phyloP scores from a whole-genome alignment of 78 protist genomes.

The Cavenderia fasciculata region DNA sequence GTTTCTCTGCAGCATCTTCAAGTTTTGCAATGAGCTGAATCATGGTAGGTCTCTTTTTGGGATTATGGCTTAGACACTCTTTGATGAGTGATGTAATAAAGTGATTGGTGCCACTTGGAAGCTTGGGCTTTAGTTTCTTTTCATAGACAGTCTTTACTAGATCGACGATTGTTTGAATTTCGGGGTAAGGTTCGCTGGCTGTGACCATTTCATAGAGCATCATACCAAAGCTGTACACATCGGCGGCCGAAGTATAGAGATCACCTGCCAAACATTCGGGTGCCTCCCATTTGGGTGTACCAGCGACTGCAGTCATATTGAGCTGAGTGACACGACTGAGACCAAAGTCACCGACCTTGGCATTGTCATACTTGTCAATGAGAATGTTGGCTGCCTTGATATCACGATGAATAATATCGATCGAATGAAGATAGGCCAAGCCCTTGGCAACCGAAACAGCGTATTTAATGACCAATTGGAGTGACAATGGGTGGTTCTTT shows the following conservation, averaged over 20 bases:
- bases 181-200: slow-evolving; percentile 56
- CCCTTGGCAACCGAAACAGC: slow-evolving; percentile 79
- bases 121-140: slow-evolving; percentile 53
- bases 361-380: slow-evolving; percentile 36
- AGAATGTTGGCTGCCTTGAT: slow-evolving; percentile 87
- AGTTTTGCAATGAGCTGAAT: slow-evolving; percentile 8
- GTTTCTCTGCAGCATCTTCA: slow-evolving; percentile 5
- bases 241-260: slow-evolving; percentile 39
- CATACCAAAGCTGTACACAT: slow-evolving; percentile 69
- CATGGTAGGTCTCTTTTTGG: slow-evolving; percentile 71
- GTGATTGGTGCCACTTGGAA: slow-evolving; percentile 4
- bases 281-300: slow-evolving; percentile 77
- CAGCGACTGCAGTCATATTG: slow-evolving; percentile 66
- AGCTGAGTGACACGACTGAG: slow-evolving; percentile 16
- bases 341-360: slow-evolving; percentile 71
- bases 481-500: slow-evolving; percentile 25
- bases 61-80: slow-evolving; percentile 40
- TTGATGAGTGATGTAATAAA: slow-evolving; percentile 22
- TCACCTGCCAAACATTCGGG: slow-evolving; percentile 71
- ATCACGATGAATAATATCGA: slow-evolving; percentile 85
- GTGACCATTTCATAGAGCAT: slow-evolving; percentile 45
- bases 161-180: slow-evolving; percentile 56
- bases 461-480: not conserved
- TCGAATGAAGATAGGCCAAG: slow-evolving; percentile 84
- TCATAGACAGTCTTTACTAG: slow-evolving; percentile 47